phyloP scores from a whole-genome alignment of 2,329 filamentous ascomycete species.

The Phyllosticta citriasiana region DNA sequence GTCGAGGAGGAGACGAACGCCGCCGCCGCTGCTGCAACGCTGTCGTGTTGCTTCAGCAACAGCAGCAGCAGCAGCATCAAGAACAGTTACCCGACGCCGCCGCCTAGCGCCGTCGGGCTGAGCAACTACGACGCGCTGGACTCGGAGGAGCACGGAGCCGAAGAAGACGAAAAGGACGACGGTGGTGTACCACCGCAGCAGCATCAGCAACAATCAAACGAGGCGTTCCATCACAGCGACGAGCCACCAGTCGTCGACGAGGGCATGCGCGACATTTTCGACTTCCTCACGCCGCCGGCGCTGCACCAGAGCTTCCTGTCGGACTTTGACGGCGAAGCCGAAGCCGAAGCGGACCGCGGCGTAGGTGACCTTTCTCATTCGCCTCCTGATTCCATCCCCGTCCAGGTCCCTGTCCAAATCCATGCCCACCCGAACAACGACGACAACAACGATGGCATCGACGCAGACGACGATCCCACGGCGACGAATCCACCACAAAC shows the following conservation, averaged over 20 bases:
- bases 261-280: background rate
- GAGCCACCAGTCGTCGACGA: background rate
- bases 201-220: conserved; percentile 44
- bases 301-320: background rate
- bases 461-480: background rate
- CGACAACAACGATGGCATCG: no score
- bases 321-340: background rate
- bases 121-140: conserved; percentile 37
- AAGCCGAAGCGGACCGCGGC: no score
- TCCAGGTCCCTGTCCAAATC: no score
- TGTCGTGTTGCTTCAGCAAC: conserved; percentile 12
- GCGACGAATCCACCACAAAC: background rate
- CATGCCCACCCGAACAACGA: no score
- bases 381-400: no score
- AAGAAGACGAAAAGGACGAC: conserved; percentile 11
- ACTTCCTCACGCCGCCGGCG: background rate
- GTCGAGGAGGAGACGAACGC: no score
- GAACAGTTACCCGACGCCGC: conserved; percentile 22
- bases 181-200: conserved; percentile 35
- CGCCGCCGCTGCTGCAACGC: background rate
- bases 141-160: conserved; percentile 16
- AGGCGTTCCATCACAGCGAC: conserved; percentile 32
- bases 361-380: no score
- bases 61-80: background rate
- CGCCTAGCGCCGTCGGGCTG: conserved; percentile 29